Evolutionary conservation across 768 basidiomycete species (phyloP), one percentile per base, ranked within the genome.

Genomic region (Collybiopsis luxurians): DNA sequence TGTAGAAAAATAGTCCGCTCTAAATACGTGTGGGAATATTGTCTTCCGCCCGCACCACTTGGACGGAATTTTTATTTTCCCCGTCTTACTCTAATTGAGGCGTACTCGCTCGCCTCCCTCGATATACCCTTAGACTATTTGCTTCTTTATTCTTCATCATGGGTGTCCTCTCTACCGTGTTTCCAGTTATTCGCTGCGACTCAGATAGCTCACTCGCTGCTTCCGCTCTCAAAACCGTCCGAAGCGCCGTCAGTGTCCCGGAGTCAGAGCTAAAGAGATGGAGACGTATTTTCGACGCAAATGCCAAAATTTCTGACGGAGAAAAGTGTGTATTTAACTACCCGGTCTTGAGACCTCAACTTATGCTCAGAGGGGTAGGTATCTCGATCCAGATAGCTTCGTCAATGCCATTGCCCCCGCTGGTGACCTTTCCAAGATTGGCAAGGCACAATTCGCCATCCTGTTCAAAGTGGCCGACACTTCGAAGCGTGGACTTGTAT

Each of bases 351-450:
- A 4, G 27, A 24, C 0, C 24, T 15, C n/a, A 15, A 34, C 53
- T 42, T 5, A 43, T 19, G 49, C 21, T 11, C 11, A 24, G 23
- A 48, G 28, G 44, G 15, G 5, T 6, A 98, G 95, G 72, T 96
- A 84, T 69, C 79, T 99, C 46, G 90, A 93, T 73, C 76, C 80
- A 34, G 88, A 94, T 28, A 86, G 86, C 65, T 99, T 99, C 72
- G 89, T 98, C 63, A 92, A 92, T 69, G 95, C 97, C 52, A 95
- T 98, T 70, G 94, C 90, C 30, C 95, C 96, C 2, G 81, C 82
- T 47, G 85, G 82, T 31, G 94, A 96, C 76, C 79, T 94, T 63
- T 80, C 84, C 55, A 91, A 89, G 71, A 95, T 98, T 63, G 86
- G 86, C 34, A 87, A 90, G 21, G 83, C 87, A 7, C 95, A 97